These are phyloP conservation scores for Saitozyma podzolica DNA, from an alignment of 768 basidiomycete genomes.

Conservation along the genomic window DNA sequence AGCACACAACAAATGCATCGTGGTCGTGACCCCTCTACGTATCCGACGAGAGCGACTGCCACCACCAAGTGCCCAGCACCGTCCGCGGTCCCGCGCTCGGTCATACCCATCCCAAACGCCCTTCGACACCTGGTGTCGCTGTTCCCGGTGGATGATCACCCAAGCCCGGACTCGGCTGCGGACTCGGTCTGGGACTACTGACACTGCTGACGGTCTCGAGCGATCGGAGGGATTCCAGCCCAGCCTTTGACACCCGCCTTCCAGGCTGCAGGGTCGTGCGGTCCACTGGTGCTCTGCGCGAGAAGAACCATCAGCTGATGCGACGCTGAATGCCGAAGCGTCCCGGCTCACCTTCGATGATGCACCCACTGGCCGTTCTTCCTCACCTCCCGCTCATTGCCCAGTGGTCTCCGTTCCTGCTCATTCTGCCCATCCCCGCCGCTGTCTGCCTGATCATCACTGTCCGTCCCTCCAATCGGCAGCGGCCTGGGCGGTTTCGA, in stretches of 20 bases:
- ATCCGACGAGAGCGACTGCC: too few species aligned
- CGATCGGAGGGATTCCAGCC: conserved; percentile 61
- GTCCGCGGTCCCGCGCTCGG: too few species aligned
- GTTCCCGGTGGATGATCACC: conserved; percentile 11
- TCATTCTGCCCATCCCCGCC: conserved; percentile 47
- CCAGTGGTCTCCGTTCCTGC: conserved; percentile 9
- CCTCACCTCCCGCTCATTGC: conserved; percentile 73
- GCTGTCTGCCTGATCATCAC: neutral
- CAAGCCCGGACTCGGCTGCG: conserved; percentile 11
- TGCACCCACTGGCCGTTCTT: conserved; percentile 86
- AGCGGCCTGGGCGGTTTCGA: conserved; percentile 12
- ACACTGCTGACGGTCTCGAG: conserved; percentile 7
- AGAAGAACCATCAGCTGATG: neutral
- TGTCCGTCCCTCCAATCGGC: neutral
- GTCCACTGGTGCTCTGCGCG: conserved; percentile 70
- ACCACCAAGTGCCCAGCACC: too few species aligned
- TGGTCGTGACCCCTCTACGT: too few species aligned
- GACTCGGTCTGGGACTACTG: conserved; percentile 7
- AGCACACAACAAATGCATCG: too few species aligned
- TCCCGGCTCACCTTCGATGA: conserved; percentile 60
- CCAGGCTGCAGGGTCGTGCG: conserved; percentile 84
- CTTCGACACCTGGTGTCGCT: conserved; percentile 26
- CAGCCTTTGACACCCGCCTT: conserved; percentile 88
- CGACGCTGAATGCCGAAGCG: too few species aligned
- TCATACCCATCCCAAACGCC: conserved; percentile 30